Evolutionary conservation across 1,284 basidiomycete genomes (phyloP), one percentile per base, ranked within the genome.

Genomic region (Singerocomus inundabilis): DNA sequence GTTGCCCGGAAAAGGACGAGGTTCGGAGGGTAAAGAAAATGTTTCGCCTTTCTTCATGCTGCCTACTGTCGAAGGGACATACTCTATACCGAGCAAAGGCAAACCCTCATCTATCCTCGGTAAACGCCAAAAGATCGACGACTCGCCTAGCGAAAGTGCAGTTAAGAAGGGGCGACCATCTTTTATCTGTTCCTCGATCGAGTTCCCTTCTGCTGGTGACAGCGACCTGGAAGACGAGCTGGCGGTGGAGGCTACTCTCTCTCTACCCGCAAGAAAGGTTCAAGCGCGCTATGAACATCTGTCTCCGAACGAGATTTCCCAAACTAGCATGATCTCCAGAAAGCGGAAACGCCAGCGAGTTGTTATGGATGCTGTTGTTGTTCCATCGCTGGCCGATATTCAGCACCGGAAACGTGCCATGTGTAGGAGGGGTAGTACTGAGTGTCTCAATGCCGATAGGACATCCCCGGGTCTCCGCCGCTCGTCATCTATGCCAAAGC

Each of bases 311-410:
- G 39, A 55, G 36, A 32, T 25, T 31, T 49, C 52, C 13, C 52
- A 52, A 33, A 41, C 39, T 9, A 45, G 18, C 16, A 12, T 33
- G 16, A 46, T 25, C 10, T 55, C 55, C 2, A 57, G 55, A 30
- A 70, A 67, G 34, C 71, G 68, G 52, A 81, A 78, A 58, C 77
- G 78, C 44, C 77, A 73, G 61, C 66, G 77, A 24, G 59, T 73
- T 4, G 59, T 80, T 54, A 67, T 83, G 66, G 83, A 84, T 21
- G 75, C 75, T 3, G 81, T 84, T 7, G 74, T 79, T 45, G 71
- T 84, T 34, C 78, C 79, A 10, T 64, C 69, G 7, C 51, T 74
- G 11, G 66, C 61, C 0, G 57, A 68, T 21, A 54, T 72, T 41
- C 59, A 59, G 37, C 60, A 44, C 29, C 49, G 56, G 30, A 46